These are phyloP conservation scores for Penicillium sp. DNA, from an alignment of 2,329 filamentous ascomycete genomes.

Conservation along the genomic window DNA sequence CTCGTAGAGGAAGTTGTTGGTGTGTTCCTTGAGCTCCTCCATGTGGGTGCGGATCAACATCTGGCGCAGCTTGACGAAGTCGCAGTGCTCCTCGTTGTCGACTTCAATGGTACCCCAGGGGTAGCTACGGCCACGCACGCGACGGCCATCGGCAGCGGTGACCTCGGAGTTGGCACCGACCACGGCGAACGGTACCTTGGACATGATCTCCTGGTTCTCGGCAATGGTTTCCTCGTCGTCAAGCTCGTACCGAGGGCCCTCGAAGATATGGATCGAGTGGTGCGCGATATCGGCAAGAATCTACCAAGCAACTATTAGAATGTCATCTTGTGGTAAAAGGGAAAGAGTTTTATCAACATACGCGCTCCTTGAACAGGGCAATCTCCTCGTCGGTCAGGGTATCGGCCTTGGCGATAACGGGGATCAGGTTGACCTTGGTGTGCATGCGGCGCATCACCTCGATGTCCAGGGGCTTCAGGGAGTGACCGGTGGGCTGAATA, in stretches of 20 bases:
- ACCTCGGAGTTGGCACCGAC: slow-evolving; percentile 97
- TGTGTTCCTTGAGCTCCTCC: slow-evolving; percentile 99
- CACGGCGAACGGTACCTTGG: slow-evolving; percentile 97
- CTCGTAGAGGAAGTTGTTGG: slow-evolving; percentile 97
- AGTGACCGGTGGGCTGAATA: slow-evolving; percentile 97
- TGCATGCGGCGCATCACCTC: slow-evolving; percentile 99
- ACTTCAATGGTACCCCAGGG: slow-evolving; percentile 99
- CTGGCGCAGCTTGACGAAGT: slow-evolving; percentile 99
- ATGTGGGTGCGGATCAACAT: slow-evolving; percentile 99
- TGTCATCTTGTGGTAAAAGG: slow-evolving; percentile 21
- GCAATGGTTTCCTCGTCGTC: slow-evolving; percentile 99
- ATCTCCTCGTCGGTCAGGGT: slow-evolving; percentile 98
- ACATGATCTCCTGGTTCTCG: slow-evolving; percentile 99
- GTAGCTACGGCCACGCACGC: slow-evolving; percentile 91
- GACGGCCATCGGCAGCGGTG: slow-evolving; percentile 81
- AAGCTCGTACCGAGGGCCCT: slow-evolving; percentile 95
- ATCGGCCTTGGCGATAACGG: slow-evolving; percentile 97
- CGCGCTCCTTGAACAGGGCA: slow-evolving; percentile 86
- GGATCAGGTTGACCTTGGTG: slow-evolving; percentile 99
- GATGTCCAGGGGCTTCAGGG: slow-evolving; percentile 95
- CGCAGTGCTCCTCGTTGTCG: slow-evolving; percentile 99
- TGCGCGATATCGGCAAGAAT: slow-evolving; percentile 95
- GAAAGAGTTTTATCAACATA: slow-evolving; percentile 48
- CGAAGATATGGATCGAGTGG: slow-evolving; percentile 98
- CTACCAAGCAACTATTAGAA: slow-evolving; percentile 44